Percentiles rank a stretch among this genome's conserved stretches.
These are phyloP conservation scores for Digitaria exilis DNA, from an alignment of 202 grass and related monocot species.

Conservation along the genomic window DNA sequence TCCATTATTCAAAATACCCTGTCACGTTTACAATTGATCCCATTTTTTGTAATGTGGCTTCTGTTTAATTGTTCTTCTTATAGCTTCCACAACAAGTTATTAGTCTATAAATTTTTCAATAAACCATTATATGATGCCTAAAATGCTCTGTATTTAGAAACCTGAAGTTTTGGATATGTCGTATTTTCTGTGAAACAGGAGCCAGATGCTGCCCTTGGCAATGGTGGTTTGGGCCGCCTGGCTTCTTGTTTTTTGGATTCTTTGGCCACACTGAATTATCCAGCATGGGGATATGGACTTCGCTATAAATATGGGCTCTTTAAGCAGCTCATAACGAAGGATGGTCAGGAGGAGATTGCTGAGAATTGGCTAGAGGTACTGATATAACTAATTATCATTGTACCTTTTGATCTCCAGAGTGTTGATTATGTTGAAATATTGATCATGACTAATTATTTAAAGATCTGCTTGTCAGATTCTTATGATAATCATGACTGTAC, in stretches of 20 bases:
- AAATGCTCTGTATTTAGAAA: neutral
- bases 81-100: conserved; percentile 6
- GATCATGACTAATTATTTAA: neutral
- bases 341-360: conserved; percentile 93
- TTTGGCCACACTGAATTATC: conserved; percentile 93
- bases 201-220: conserved; percentile 97
- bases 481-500: conserved; percentile 26
- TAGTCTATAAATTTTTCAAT: neutral
- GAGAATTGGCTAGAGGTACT: conserved; percentile 95
- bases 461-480: conserved; percentile 16
- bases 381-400: conserved; percentile 8
- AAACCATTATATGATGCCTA: conserved; percentile 19
- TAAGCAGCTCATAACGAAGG: conserved; percentile 94
- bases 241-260: conserved; percentile 99
- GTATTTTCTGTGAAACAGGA: conserved; percentile 58
- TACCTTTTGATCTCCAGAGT: neutral
- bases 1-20: neutral
- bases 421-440: conserved; percentile 38
- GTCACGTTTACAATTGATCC: neutral
- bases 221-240: conserved; percentile 95
- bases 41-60: conserved; percentile 12
- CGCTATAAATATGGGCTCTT: conserved; percentile 94
- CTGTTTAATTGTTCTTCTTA: neutral
- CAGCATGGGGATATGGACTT: conserved; percentile 98
- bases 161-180: neutral